A percentile compares a stretch with the other conserved stretches of the same genome.
Evolutionary conservation across 2,329 filamentous ascomycete genomes (phyloP).

Genomic region (Blumeria hordei): DNA sequence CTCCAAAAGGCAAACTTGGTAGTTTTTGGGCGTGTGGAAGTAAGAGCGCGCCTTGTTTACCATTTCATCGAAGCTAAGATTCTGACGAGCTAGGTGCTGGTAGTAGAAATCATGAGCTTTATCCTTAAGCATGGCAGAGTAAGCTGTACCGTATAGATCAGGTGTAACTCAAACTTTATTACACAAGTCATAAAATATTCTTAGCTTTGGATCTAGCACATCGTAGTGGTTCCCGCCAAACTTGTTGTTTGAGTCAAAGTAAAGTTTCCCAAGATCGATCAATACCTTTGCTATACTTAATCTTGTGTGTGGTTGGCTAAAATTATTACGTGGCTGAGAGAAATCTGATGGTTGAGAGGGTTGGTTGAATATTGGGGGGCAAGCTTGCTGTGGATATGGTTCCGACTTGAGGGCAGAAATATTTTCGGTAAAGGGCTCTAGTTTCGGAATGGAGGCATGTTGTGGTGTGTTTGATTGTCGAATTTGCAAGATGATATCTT

Average conservation of each 20-base stretch:
- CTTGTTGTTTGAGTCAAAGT: neutral
- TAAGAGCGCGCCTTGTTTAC: neutral
- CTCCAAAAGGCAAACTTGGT: neutral
- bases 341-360: no score
- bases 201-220: neutral
- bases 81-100: neutral
- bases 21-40: neutral
- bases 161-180: neutral
- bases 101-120: neutral
- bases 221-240: neutral
- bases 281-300: neutral
- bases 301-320: neutral
- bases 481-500: no score
- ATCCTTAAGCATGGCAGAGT: neutral
- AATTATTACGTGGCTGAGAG: no score
- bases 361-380: no score
- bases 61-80: neutral
- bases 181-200: neutral
- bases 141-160: neutral
- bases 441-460: no score
- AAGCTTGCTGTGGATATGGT: no score
- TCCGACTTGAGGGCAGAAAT: no score
- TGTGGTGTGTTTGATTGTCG: no score
- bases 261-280: neutral
- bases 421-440: no score